A percentile compares a stretch with the other conserved stretches of the same genome.
Evolutionary conservation across 2,329 filamentous ascomycete genomes (phyloP).

Genomic region (Colletotrichum noveboracense): DNA sequence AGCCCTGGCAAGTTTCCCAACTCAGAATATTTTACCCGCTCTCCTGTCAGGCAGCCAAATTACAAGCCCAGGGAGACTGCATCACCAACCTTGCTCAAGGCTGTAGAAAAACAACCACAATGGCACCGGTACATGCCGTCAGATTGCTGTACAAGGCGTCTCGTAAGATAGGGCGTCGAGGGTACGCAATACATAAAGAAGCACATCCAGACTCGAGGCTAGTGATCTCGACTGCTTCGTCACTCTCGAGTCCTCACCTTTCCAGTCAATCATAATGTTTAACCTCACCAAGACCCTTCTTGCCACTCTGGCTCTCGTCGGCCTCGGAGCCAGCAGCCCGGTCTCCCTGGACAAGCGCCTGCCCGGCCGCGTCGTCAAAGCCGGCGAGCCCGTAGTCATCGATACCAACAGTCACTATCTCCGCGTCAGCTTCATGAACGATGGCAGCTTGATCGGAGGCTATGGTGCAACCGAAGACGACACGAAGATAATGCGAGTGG

Average conservation of each 20-base stretch:
- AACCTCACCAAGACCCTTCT: background rate
- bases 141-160: background rate
- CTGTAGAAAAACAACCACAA: background rate
- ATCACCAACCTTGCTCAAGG: background rate
- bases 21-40: background rate
- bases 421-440: slow-evolving; percentile 30
- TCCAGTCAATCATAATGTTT: background rate
- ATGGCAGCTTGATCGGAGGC: slow-evolving; percentile 31
- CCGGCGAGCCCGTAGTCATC: slow-evolving; percentile 28
- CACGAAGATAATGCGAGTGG: slow-evolving; percentile 28
- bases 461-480: slow-evolving; percentile 29
- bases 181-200: background rate
- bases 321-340: background rate
- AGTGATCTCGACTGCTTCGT: background rate
- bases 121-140: background rate
- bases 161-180: background rate
- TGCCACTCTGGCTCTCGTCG: background rate
- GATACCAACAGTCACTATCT: slow-evolving; percentile 32
- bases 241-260: background rate
- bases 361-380: background rate
- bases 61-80: background rate
- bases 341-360: background rate
- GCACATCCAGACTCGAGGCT: background rate
- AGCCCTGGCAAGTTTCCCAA: background rate
- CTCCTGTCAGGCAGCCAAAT: background rate